Conservation (phyloP, 2,329 filamentous ascomycete species). For the Penicillium sp. region DNA sequence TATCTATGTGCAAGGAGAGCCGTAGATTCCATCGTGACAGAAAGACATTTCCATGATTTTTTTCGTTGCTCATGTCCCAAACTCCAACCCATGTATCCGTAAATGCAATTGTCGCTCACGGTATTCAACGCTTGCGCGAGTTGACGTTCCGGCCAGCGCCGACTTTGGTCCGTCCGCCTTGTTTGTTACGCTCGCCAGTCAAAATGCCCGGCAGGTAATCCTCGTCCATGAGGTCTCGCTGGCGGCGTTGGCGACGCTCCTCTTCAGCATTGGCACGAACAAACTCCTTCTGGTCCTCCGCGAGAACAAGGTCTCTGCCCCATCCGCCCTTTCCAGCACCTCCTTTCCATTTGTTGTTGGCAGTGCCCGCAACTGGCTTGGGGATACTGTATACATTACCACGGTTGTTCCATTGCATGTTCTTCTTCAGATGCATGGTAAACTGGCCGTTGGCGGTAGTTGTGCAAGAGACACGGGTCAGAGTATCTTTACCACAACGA, state of each 20-base stretch:
- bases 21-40: slow-evolving; percentile 10
- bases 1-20: slow-evolving; percentile 29
- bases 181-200: slow-evolving; percentile 72
- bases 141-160: slow-evolving; percentile 89
- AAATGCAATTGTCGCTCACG: slow-evolving; percentile 24
- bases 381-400: slow-evolving; percentile 93
- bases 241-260: slow-evolving; percentile 62
- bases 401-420: slow-evolving; percentile 94
- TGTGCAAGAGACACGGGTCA: slow-evolving; percentile 83
- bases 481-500: slow-evolving; percentile 82
- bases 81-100: slow-evolving; percentile 29
- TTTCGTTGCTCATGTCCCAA: slow-evolving; percentile 24
- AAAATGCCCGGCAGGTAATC: slow-evolving; percentile 87
- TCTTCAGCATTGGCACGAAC: slow-evolving; percentile 65
- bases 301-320: slow-evolving; percentile 80
- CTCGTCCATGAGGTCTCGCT: slow-evolving; percentile 89
- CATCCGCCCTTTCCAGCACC: slow-evolving; percentile 83
- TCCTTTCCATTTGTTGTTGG: slow-evolving; percentile 73
- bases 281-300: slow-evolving; percentile 97
- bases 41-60: slow-evolving; percentile 22
- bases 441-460: slow-evolving; percentile 82
- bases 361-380: slow-evolving; percentile 79
- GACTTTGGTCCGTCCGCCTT: slow-evolving; percentile 72
- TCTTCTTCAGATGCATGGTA: slow-evolving; percentile 84
- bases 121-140: slow-evolving; percentile 61